Conservation (phyloP, 768 basidiomycete genomes). For the Gelatoporia subvermispora region DNA sequence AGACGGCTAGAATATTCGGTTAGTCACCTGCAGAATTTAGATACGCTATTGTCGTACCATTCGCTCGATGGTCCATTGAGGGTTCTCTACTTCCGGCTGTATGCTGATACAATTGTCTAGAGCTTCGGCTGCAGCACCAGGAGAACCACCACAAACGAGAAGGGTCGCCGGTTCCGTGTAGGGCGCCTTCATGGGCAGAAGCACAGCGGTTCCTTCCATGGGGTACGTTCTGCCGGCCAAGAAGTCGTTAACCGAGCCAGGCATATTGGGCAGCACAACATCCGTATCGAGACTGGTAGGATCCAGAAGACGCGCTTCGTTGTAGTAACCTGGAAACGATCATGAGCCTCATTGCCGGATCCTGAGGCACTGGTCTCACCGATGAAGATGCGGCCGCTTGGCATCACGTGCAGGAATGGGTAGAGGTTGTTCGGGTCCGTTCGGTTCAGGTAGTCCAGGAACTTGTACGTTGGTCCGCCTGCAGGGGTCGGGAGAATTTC, state of each 20-base stretch:
- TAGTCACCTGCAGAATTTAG: neutral
- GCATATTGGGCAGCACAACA: constrained; percentile 61
- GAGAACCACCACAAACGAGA: constrained; percentile 74
- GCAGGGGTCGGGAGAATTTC: constrained; percentile 66
- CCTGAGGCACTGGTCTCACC: constrained; percentile 37
- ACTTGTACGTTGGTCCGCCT: constrained; percentile 57
- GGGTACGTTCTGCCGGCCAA: constrained; percentile 76
- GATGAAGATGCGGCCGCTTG: constrained; percentile 64
- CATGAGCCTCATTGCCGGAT: neutral
- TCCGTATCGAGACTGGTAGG: constrained; percentile 61
- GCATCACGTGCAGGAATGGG: constrained; percentile 70
- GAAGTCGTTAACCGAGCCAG: constrained; percentile 68
- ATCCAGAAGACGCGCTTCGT: constrained; percentile 74
- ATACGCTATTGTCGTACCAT: constrained; percentile 50
- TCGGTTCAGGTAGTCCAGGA: constrained; percentile 61
- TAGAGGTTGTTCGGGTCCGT: constrained; percentile 82
- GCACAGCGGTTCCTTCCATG: constrained; percentile 63
- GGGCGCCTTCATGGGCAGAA: constrained; percentile 67
- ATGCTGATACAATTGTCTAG: constrained; percentile 72
- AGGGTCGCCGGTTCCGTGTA: constrained; percentile 70
- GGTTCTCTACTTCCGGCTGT: constrained; percentile 54
- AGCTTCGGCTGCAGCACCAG: constrained; percentile 36
- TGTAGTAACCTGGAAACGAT: constrained; percentile 56
- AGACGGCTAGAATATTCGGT: constrained; percentile 43
- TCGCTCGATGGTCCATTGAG: constrained; percentile 70